Evolutionary conservation across 176 grass and related monocot genomes (phyloP), one percentile per base, ranked within the genome.

Genomic region (Musa schizocarpa): DNA sequence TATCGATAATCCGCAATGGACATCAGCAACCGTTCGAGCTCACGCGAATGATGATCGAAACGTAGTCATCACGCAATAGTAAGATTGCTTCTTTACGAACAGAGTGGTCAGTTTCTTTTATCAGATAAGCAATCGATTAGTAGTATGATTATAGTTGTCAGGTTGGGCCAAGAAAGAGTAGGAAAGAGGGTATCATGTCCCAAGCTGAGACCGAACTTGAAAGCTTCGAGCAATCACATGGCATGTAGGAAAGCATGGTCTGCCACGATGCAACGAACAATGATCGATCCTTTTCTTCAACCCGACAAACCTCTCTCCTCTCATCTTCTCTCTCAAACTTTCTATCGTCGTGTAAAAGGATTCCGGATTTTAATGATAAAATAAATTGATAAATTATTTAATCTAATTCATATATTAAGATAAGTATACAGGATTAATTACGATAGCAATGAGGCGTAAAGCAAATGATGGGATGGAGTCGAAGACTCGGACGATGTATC

Each of bases 221-320:
- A 55, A 74, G 71, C 52, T 72, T 22, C 34, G 56, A 26, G 11
- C 25, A 8, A 74, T 20, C 72, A 74, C 72, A 74, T 74, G 72
- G 52, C 22, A 54, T 74, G 72, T 56, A 56, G 72, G 72, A 43
- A 20, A 71, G n/a, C 50, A 74, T 74, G 71, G 71, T 22, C 71
- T 74, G 71, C 71, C 71, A 74, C 20, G 10, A 55, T 55, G 21
- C 23, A 56, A 27, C 57, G 53, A 53, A 17, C 52, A 29, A 52
- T 53, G 69, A 21, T 19, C 19, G 56, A 56, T 74, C 72, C 50
- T 26, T 74, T 74, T 74, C 53, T 29, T 53, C 27, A 13, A 13
- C 53, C 56, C 55, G 8, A 22, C 9, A 74, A 17, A 57, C 17
- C 13, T 74, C 72, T 27, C 43, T 56, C 19, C 26, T 23, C 23